These are phyloP conservation scores for Backusella sp. DNA, from an alignment of 192 early-diverging fungal genomes.

Conservation along the genomic window DNA sequence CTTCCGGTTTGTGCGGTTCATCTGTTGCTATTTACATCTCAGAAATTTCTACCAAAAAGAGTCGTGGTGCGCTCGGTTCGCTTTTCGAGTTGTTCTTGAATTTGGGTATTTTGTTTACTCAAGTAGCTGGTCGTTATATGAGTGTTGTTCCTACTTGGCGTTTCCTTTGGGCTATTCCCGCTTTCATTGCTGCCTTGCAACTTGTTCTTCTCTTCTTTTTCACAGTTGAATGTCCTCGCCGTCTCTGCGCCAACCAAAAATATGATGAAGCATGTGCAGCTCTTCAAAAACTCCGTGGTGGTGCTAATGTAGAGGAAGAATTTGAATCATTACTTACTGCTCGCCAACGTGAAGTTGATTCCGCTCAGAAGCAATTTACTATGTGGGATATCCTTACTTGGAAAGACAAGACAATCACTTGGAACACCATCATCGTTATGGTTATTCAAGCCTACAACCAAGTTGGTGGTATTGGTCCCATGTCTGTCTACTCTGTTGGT, in stretches of 20 bases:
- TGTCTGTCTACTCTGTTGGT: slow-evolving; percentile 79
- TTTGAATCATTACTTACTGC: slow-evolving; percentile 57
- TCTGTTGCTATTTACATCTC: slow-evolving; percentile 68
- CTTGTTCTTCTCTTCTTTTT: slow-evolving; percentile 57
- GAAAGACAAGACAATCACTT: slow-evolving; percentile 30
- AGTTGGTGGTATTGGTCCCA: slow-evolving; percentile 81
- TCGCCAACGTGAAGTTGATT: slow-evolving; percentile 31
- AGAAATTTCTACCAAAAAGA: slow-evolving; percentile 74
- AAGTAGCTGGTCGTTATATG: slow-evolving; percentile 62
- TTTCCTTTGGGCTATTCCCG: slow-evolving; percentile 63
- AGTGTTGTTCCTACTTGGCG: slow-evolving; percentile 69
- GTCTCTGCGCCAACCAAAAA: slow-evolving; percentile 62
- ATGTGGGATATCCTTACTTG: slow-evolving; percentile 15
- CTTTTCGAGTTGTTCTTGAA: slow-evolving; percentile 79
- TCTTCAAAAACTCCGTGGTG: slow-evolving; percentile 56
- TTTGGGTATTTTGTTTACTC: slow-evolving; percentile 75
- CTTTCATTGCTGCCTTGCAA: slow-evolving; percentile 61
- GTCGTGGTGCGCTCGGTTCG: slow-evolving; percentile 70
- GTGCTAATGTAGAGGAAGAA: slow-evolving; percentile 61
- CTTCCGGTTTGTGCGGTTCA: slow-evolving; percentile 65
- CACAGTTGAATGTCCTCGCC: slow-evolving; percentile 77
- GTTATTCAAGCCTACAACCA: slow-evolving; percentile 79
- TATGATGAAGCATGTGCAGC: slow-evolving; percentile 56
- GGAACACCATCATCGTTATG: slow-evolving; percentile 65
- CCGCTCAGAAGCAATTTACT: not conserved